A percentile compares a stretch with the other conserved stretches of the same genome.
Evolutionary conservation across 768 basidiomycete species (phyloP).

Genomic region (Lactarius evosmus): DNA sequence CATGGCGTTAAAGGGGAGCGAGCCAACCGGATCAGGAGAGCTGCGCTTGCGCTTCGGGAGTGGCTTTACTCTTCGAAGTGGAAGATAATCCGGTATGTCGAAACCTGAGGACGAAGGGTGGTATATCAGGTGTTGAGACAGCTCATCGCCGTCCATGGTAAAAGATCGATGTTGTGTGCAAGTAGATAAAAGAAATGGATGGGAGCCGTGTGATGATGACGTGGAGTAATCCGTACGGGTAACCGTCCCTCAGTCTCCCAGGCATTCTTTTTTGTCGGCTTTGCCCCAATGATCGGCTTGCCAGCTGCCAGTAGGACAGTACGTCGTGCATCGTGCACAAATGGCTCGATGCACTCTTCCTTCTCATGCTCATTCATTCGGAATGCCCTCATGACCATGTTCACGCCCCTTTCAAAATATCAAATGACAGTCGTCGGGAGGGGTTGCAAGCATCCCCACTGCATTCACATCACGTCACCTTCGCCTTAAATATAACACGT

Average conservation of each 20-base stretch:
- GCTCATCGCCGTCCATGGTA: slow-evolving; percentile 19
- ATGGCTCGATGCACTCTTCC: neutral
- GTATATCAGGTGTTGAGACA: slow-evolving; percentile 19
- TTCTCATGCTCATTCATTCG: neutral
- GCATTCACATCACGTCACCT: neutral
- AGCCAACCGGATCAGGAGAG: slow-evolving; percentile 28
- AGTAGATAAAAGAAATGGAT: slow-evolving; percentile 2
- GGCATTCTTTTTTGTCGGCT: slow-evolving; percentile 3
- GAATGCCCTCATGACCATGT: neutral
- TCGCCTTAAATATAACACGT: neutral
- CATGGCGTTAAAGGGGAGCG: slow-evolving; percentile 20
- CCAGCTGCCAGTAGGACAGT: neutral
- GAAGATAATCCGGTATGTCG: slow-evolving; percentile 61
- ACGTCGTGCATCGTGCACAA: neutral
- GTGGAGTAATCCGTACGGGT: slow-evolving; percentile 18
- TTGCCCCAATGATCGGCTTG: neutral
- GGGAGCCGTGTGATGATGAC: slow-evolving; percentile 17
- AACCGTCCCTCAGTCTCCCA: slow-evolving; percentile 13
- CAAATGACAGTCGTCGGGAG: neutral
- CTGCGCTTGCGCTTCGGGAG: slow-evolving; percentile 73
- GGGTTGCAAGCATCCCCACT: neutral
- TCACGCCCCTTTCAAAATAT: neutral
- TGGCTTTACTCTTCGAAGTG: slow-evolving; percentile 67
- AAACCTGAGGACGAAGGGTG: slow-evolving; percentile 34
- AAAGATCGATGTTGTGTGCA: slow-evolving; percentile 3